Evolutionary conservation across 176 grass and related monocot genomes (phyloP).

Genomic region (Carex kokanica): DNA sequence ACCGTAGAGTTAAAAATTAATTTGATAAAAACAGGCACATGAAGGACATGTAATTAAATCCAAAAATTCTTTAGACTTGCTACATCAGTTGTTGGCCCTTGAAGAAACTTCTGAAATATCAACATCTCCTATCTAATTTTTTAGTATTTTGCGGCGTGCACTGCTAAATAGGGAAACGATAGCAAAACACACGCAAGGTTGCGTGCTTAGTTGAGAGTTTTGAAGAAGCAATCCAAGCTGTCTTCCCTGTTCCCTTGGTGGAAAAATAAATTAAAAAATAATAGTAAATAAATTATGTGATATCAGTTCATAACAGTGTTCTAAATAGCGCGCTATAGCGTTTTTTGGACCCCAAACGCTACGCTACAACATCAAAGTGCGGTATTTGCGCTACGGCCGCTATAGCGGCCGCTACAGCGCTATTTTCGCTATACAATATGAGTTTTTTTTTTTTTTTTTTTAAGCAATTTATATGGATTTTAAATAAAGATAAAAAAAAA

Average conservation of each 20-base stretch:
- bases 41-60: neutral
- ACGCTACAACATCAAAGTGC: too few relatives aligned
- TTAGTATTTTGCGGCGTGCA: neutral
- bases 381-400: too few relatives aligned
- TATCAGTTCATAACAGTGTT: neutral
- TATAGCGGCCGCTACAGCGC: too few relatives aligned
- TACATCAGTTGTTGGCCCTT: neutral
- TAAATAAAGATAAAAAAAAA: too few relatives aligned
- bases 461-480: too few relatives aligned
- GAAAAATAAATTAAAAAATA: neutral
- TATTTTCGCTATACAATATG: too few relatives aligned
- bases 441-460: too few relatives aligned
- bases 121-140: neutral
- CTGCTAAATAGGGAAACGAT: neutral
- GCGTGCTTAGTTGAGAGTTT: conserved; percentile 1
- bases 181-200: neutral
- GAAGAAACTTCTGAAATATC: neutral
- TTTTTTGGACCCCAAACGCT: too few relatives aligned
- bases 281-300: neutral
- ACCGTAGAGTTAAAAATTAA: neutral
- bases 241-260: neutral
- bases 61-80: neutral
- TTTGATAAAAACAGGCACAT: neutral
- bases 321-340: too few relatives aligned
- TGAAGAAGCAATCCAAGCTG: neutral